A percentile compares a stretch with the other conserved stretches of the same genome.
phyloP scores from a whole-genome alignment of 2,329 filamentous ascomycete genomes.

The Beauveria caledonica region DNA sequence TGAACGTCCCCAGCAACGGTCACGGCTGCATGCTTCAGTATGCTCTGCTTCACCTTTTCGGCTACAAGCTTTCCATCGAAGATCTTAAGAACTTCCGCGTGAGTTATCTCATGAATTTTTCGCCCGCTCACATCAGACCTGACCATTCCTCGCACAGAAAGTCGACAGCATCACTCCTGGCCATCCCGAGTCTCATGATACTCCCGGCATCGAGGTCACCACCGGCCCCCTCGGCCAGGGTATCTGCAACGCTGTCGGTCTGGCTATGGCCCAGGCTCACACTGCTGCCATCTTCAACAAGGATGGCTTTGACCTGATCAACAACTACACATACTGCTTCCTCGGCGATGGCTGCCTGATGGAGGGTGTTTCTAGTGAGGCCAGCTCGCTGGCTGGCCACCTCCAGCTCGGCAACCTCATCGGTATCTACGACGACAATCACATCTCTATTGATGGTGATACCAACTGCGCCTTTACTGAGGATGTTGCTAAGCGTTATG shows the following conservation, averaged over 20 bases:
- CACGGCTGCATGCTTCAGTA: conserved; percentile 99
- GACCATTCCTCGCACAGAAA: conserved; percentile 24
- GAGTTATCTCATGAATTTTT: conserved; percentile 32
- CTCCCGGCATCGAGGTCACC: conserved; percentile 93
- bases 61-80: conserved; percentile 77
- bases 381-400: conserved; percentile 86
- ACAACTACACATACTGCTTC: conserved; percentile 97
- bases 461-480: conserved; percentile 96
- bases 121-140: neutral
- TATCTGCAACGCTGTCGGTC: conserved; percentile 93
- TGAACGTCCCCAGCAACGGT: conserved; percentile 61
- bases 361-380: conserved; percentile 95
- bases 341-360: conserved; percentile 97
- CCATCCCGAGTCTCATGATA: conserved; percentile 95
- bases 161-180: conserved; percentile 76
- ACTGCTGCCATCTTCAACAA: conserved; percentile 92
- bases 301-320: conserved; percentile 79
- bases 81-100: conserved; percentile 96
- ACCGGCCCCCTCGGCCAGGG: conserved; percentile 96
- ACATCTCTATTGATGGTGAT: conserved; percentile 91
- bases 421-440: conserved; percentile 96
- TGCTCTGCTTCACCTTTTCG: conserved; percentile 92
- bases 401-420: conserved; percentile 97
- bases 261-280: conserved; percentile 93
- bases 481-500: conserved; percentile 89